Base-by-base conservation (phyloP, 2,329 filamentous ascomycete species). In the Neofusicoccum umdonicola region DNA sequence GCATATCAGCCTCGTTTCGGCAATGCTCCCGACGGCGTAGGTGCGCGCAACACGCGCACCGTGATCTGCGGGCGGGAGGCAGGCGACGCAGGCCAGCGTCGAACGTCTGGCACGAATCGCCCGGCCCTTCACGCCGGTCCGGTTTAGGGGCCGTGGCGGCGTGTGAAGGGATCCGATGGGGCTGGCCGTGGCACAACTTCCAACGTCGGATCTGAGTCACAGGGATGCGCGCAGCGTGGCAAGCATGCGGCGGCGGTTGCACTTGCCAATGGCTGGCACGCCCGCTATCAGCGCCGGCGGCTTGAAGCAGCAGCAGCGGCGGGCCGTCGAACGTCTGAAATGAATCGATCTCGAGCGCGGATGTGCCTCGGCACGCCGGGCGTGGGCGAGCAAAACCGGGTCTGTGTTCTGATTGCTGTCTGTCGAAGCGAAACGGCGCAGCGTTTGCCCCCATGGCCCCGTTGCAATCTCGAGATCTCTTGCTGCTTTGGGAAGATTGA, bases 201-300 rank as follows among this genome's bases (percentile, higher is more conserved):
- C 27, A 22, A 60, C 56, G 56, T 60, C 56, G 41, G 56, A 60
- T 60, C 56, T 60, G 56, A 60, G 56, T 60, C 56, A 31, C 41
- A 12, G 42, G 56, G 56, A 45, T 44, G 39, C 27, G 39, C 22
- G 22, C 22, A 22, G 22, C 22, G 22, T 22, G 22, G 22, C 22
- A 22, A 22, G 22, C 22, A 22, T 3, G 22, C 22, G 22, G 22
- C 22, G 22, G 22, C 22, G 3, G 22, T 22, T 22, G 22, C 22
- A 22, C 22, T 22, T 22, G 22, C 22, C 22, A 22, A 22, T 22
- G 22, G 22, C 22, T 22, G 17, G 51, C 51, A 56, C 34, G 50
- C 5, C 19, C 54, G n/a, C 39, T 41, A 56, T 47, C 42, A 12
- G 27, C 41, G 9, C 27, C 15, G 41, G 4, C 9, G 13, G 41